These are phyloP conservation scores for Quercus phellos DNA, from an alignment of 331 rosid species.

Conservation along the genomic window DNA sequence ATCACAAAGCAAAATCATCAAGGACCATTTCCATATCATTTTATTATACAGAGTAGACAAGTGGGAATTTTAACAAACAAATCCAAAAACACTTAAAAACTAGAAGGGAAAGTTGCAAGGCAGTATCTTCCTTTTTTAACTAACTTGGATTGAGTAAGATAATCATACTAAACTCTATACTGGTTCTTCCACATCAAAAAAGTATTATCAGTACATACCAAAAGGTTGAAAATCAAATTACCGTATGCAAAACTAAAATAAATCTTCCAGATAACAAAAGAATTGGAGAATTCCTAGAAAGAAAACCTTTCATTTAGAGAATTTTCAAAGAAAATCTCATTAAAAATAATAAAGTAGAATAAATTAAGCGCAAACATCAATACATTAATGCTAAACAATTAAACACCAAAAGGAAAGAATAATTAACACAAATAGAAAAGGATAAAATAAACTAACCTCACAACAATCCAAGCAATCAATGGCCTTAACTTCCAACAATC, in stretches of 20 bases:
- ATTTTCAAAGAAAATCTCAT: background rate
- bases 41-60: background rate
- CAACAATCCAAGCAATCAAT: constrained; percentile 87
- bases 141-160: no score
- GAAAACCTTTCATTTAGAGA: background rate
- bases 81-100: background rate
- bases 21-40: background rate
- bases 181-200: no score
- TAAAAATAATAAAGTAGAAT: background rate
- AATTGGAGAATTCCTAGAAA: background rate
- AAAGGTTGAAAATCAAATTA: background rate
- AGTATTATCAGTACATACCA: no score
- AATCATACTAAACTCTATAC: no score
- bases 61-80: background rate
- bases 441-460: constrained; percentile 55
- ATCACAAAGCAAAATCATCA: background rate
- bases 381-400: background rate
- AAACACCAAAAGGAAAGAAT: background rate
- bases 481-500: constrained; percentile 57
- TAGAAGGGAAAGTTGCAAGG: background rate
- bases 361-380: background rate
- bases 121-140: no score
- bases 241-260: background rate
- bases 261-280: background rate
- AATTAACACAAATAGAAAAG: background rate